Base-by-base conservation (phyloP, 805 yeast species). In the Saturnispora diversa region DNA sequence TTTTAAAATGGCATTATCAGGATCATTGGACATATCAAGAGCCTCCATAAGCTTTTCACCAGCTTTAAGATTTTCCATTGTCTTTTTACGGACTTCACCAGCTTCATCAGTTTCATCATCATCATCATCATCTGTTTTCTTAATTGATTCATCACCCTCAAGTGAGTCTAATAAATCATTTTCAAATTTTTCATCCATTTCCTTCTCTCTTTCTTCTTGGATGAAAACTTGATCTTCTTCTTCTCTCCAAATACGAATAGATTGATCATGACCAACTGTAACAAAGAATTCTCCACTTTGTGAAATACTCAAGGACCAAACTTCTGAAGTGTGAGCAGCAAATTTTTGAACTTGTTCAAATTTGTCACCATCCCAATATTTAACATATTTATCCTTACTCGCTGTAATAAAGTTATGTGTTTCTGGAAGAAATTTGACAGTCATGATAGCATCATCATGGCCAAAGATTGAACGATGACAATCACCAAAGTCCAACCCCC, bases 401-500 rank as follows among this genome's bases (percentile, higher is more conserved):
- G 85, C 78, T 42, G 94, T 80, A 64, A 92, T 84, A 61, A 92
- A 88, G 59, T 88, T 77, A 58, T 90, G 95, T 11, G 84, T 70
- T n/a, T 77, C 79, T 2, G 94, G 90, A 38, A 87, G 70, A 54
- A 92, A 92, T 45, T 68, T 73, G 23, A 90, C 95, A 48, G 73
- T 71, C 95, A 90, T 85, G 44, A 92, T 84, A 3, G 95, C 81
- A 59, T 92, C 99, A 55, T 87, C 95, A 59, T 92, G 99, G 1
- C 94, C 99, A 60, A 92, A 92, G 21, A 92, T 76, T 2, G 97
- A 90, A 58, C 82, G 83, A 62, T 92, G 98, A 68, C 98, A 92
- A 62, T 92, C 99, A 63, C 99, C 99, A 62, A 92, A 92, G 60
- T 92, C 98, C 44, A 92, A 66, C 38, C 99, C 99, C 99, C 99